These are phyloP conservation scores for Camellia sinensis DNA, from an alignment of 148 eudicot species.

Conservation along the genomic window DNA sequence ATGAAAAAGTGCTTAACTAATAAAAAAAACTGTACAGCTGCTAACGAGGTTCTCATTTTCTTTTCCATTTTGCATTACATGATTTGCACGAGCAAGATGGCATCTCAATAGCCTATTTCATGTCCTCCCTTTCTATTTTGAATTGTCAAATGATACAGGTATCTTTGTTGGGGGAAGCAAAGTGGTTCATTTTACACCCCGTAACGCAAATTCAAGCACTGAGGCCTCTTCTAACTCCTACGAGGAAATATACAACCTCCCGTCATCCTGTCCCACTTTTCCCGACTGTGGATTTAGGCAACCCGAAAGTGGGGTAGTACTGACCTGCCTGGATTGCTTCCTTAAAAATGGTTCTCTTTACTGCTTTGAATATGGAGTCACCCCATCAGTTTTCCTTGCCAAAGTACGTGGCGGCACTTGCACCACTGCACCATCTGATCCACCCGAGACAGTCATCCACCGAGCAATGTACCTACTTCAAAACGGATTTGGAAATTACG, in stretches of 20 bases:
- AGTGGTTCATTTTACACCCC: constrained; percentile 89
- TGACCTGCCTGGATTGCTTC: constrained; percentile 89
- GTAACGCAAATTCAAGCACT: constrained; percentile 26
- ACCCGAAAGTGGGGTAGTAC: constrained; percentile 75
- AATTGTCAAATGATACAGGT: constrained; percentile 46
- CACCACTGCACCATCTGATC: constrained; percentile 78
- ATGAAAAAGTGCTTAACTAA: neutral
- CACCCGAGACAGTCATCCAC: constrained; percentile 55
- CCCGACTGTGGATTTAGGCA: constrained; percentile 96
- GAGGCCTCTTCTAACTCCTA: constrained; percentile 32
- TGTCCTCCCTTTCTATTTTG: neutral
- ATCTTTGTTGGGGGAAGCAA: constrained; percentile 92
- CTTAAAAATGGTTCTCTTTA: constrained; percentile 73
- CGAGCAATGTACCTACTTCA: constrained; percentile 90
- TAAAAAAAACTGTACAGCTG: constrained; percentile 1
- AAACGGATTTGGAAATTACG: constrained; percentile 88
- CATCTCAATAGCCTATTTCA: neutral
- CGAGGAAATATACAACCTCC: constrained; percentile 20
- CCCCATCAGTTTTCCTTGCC: constrained; percentile 69
- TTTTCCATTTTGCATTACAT: constrained; percentile 2
- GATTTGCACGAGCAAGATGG: neutral
- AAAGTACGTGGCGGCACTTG: constrained; percentile 95
- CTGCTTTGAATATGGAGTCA: constrained; percentile 76
- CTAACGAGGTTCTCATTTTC: constrained; percentile 1
- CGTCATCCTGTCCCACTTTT: constrained; percentile 61